These are phyloP conservation scores for Suillus paluster DNA, from an alignment of 768 basidiomycete genomes.

Conservation along the genomic window DNA sequence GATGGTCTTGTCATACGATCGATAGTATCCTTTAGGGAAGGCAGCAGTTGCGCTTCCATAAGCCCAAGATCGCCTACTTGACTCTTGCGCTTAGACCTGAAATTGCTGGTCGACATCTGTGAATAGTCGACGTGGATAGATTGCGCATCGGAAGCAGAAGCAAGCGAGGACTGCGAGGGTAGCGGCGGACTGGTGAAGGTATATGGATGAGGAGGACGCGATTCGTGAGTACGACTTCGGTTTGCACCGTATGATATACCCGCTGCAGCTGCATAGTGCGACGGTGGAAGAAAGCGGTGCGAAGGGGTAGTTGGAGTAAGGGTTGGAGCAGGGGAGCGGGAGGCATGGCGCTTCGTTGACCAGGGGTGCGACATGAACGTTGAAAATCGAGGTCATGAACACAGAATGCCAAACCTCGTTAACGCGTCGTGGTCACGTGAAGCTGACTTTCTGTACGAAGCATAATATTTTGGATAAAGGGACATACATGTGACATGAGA, in stretches of 20 bases:
- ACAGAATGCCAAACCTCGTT: background rate
- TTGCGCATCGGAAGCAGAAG: constrained; percentile 19
- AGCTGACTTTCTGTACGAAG: background rate
- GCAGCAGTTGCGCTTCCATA: constrained; percentile 67
- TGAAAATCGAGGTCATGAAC: background rate
- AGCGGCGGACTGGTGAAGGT: background rate
- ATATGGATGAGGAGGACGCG: background rate
- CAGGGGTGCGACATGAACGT: constrained; percentile 17
- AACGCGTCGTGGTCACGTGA: constrained; percentile 3
- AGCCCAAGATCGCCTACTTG: constrained; percentile 58
- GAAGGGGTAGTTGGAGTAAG: constrained; percentile 33
- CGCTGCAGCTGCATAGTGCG: constrained; percentile 59
- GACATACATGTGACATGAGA: background rate
- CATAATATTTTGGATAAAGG: no score
- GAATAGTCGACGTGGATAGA: background rate
- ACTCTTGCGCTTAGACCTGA: constrained; percentile 35
- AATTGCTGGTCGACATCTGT: background rate
- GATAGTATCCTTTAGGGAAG: constrained; percentile 73
- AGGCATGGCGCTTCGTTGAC: constrained; percentile 34
- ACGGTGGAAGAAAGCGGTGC: constrained; percentile 53
- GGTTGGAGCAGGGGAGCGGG: constrained; percentile 46
- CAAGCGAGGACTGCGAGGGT: constrained; percentile 13
- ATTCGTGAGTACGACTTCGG: constrained; percentile 3
- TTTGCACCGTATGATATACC: constrained; percentile 35
- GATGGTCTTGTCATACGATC: constrained; percentile 72